phyloP scores from a whole-genome alignment of 805 yeast genomes.

The Starmerella ratchasimensis region DNA sequence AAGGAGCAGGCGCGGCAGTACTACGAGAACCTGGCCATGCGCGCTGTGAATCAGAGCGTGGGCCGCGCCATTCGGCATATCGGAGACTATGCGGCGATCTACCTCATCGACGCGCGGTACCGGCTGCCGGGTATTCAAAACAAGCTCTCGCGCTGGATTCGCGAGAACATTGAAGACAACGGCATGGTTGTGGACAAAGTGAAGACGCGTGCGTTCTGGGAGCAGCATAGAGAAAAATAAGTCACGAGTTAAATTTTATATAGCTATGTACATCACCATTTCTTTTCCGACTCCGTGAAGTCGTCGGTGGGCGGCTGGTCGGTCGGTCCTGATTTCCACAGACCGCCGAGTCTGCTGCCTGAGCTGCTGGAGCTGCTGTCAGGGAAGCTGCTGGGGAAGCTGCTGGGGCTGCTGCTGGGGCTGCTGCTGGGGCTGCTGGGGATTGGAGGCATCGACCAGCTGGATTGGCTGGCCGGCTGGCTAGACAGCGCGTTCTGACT shows the following conservation, averaged over 20 bases:
- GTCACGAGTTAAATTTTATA: background rate
- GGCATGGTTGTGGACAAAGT: background rate
- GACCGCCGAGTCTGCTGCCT: background rate
- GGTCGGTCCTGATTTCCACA: background rate
- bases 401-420: background rate
- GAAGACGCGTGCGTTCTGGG: background rate
- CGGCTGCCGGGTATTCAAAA: constrained; percentile 32
- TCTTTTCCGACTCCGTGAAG: constrained; percentile 18
- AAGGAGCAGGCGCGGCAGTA: constrained; percentile 38
- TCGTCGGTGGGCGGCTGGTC: constrained; percentile 10
- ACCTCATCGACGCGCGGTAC: constrained; percentile 57
- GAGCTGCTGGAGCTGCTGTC: background rate
- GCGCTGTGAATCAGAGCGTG: constrained; percentile 81
- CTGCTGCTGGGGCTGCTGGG: background rate
- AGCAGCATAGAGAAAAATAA: background rate
- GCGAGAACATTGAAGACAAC: constrained; percentile 25
- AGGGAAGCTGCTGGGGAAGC: background rate
- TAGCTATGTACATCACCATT: constrained; percentile 12
- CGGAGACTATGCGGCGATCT: constrained; percentile 65
- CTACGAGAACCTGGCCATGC: constrained; percentile 77
- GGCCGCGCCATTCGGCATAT: constrained; percentile 84
- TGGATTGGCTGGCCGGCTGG: no score
- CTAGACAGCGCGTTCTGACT: no score
- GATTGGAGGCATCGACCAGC: background rate
- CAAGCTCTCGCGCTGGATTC: constrained; percentile 67